These are phyloP conservation scores for Arthrobotrys sinensis DNA, from an alignment of 2,329 filamentous ascomycete species.

Conservation along the genomic window DNA sequence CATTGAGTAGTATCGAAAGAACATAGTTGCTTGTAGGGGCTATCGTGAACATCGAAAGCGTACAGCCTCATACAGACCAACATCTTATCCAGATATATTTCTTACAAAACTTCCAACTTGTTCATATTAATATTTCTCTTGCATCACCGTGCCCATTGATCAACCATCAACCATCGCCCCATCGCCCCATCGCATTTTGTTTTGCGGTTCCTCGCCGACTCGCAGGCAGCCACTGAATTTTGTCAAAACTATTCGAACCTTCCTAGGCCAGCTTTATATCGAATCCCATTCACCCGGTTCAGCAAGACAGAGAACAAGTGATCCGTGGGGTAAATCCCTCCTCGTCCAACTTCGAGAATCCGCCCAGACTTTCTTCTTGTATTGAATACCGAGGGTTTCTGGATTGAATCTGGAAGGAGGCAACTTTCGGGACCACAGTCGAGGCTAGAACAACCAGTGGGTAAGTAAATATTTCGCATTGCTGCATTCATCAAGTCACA, in stretches of 20 bases:
- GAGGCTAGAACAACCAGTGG: constrained; percentile 5
- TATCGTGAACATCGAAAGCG: constrained; percentile 8
- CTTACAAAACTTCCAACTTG: background rate
- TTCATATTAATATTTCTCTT: background rate
- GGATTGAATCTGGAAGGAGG: constrained; percentile 20
- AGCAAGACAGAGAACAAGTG: constrained; percentile 2
- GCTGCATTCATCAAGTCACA: constrained; percentile 25
- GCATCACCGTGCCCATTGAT: background rate
- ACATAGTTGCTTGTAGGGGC: background rate
- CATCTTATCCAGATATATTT: background rate
- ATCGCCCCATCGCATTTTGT: background rate
- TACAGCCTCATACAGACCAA: constrained; percentile 12
- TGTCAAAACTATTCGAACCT: constrained; percentile 18
- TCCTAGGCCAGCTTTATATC: constrained; percentile 18
- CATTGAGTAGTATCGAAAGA: background rate
- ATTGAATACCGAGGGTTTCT: background rate
- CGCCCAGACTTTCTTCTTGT: background rate
- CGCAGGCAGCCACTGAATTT: background rate
- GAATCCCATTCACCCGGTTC: constrained; percentile 31
- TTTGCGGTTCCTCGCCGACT: background rate
- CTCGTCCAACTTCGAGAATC: background rate
- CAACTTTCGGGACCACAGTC: background rate
- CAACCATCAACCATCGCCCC: background rate
- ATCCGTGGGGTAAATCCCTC: constrained; percentile 20
- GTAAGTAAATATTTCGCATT: constrained; percentile 20